Conservation (phyloP, 163 green algal genomes). For the Scenedesmus sp. region DNA sequence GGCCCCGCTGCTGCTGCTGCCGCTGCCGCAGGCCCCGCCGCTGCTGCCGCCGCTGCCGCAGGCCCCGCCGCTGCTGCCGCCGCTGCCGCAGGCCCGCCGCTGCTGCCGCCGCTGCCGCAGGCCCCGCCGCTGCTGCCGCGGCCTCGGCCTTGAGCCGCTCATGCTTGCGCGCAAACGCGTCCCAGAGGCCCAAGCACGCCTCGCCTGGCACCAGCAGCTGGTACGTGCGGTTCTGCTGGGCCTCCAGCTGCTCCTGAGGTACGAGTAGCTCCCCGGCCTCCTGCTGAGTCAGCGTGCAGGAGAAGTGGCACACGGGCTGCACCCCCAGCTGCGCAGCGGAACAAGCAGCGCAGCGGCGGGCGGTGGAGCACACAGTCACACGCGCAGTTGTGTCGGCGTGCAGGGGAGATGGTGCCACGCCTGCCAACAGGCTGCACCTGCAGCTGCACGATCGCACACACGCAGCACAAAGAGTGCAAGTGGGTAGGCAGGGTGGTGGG, state of each 20-base stretch:
- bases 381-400: neutral
- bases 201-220: neutral
- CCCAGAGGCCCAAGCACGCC: neutral
- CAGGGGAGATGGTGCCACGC: neutral
- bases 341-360: neutral
- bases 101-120: no score
- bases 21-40: neutral
- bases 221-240: neutral
- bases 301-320: slow-evolving; percentile 30
- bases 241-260: neutral
- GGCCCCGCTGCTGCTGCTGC: neutral
- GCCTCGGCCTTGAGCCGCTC: slow-evolving; percentile 8
- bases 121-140: neutral
- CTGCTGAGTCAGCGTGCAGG: neutral
- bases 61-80: no score
- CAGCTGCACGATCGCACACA: neutral
- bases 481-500: neutral
- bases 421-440: neutral
- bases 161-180: slow-evolving; percentile 3
- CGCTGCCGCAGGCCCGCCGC: no score
- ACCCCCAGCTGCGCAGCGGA: slow-evolving; percentile 20
- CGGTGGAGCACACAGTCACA: neutral
- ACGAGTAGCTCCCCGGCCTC: slow-evolving; percentile 9
- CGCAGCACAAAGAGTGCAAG: no score
- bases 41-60: no score